Evolutionary conservation across 352 stramenopile species (phyloP).

Genomic region (Globisporangium radiosum): DNA sequence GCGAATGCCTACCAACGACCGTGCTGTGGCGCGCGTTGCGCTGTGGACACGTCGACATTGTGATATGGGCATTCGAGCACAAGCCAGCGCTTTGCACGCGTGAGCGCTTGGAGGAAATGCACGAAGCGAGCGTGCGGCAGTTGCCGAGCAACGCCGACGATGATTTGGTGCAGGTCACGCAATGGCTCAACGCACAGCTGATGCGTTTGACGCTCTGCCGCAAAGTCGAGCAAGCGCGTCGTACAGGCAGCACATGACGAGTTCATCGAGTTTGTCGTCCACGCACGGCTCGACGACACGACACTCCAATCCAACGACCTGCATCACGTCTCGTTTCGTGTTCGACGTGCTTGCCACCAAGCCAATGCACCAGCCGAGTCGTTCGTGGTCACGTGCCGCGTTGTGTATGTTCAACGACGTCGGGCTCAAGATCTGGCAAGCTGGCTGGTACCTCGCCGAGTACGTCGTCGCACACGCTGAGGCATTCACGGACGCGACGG

Average conservation of each 20-base stretch:
- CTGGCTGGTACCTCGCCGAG: conserved; percentile 72
- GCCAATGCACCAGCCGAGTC: not conserved
- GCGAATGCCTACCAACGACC: not conserved
- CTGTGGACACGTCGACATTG: conserved; percentile 1
- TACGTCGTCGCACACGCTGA: conserved; percentile 49
- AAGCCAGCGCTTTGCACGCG: not conserved
- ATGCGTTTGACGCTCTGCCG: no score
- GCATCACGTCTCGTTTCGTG: conserved; percentile 67
- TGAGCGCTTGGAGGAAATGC: not conserved
- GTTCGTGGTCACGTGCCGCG: conserved; percentile 59
- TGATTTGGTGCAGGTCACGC: not conserved
- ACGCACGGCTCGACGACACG: conserved; percentile 22
- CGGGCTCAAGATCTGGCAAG: conserved; percentile 79
- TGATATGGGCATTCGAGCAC: not conserved
- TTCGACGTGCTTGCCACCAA: conserved; percentile 6
- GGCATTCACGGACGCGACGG: conserved; percentile 38
- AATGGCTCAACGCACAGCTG: not conserved
- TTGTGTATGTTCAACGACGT: conserved; percentile 82
- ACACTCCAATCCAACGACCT: conserved; percentile 42
- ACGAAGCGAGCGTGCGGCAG: not conserved
- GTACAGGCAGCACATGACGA: conserved; percentile 27
- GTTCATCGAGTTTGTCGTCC: conserved; percentile 47
- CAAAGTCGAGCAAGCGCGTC: no score
- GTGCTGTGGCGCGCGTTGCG: conserved; percentile 6
- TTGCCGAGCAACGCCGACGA: not conserved